These are phyloP conservation scores for Fusarium equiseti DNA, from an alignment of 2,329 filamentous ascomycete species.

Conservation along the genomic window DNA sequence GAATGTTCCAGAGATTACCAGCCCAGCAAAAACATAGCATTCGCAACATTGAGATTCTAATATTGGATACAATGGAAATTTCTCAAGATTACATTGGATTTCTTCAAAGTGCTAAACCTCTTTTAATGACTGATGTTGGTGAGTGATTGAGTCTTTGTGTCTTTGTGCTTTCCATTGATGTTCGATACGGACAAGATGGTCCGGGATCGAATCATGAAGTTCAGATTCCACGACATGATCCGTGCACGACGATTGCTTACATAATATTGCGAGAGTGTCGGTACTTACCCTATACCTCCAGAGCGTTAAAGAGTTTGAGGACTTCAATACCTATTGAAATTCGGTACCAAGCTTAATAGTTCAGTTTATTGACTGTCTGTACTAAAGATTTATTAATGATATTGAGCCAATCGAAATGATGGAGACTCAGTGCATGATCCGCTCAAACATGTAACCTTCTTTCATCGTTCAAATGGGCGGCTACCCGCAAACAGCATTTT, in stretches of 20 bases:
- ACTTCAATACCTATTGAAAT: neutral
- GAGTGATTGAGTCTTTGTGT: neutral
- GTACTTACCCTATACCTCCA: neutral
- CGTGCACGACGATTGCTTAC: neutral
- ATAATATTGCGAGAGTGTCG: neutral
- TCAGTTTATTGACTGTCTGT: neutral
- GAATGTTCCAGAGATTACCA: slow-evolving; percentile 38
- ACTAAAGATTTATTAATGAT: too few species aligned
- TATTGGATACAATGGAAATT: neutral
- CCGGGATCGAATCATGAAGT: neutral
- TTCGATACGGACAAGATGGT: neutral
- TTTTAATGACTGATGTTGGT: neutral
- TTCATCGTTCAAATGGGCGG: too few species aligned
- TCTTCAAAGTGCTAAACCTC: neutral
- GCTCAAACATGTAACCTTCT: neutral
- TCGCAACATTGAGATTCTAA: neutral
- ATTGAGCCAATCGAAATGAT: neutral
- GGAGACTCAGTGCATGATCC: too few species aligned
- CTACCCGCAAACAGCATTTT: too few species aligned
- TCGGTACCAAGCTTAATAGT: neutral
- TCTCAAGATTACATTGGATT: neutral
- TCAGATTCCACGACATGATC: neutral
- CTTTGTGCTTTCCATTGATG: neutral
- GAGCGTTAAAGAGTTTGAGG: neutral
- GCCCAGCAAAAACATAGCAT: neutral